phyloP scores from a whole-genome alignment of 441 rosid genomes.

The Populus tomentosa region DNA sequence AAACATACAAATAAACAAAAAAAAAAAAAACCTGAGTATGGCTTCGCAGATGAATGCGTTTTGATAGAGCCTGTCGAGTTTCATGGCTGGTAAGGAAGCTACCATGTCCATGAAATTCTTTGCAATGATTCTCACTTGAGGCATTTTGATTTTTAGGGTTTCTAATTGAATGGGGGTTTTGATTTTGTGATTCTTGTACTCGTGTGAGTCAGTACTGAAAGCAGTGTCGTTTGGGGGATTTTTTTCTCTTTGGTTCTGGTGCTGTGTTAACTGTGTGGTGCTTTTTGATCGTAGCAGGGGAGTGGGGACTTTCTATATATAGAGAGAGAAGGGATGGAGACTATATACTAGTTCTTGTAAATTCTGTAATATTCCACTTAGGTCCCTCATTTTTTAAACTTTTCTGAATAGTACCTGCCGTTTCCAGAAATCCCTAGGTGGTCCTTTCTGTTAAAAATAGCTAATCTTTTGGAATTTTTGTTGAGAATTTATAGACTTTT shows the following conservation, averaged over 20 bases:
- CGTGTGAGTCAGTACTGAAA: not conserved
- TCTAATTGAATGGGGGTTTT: not conserved
- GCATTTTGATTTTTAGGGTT: slow-evolving; percentile 42
- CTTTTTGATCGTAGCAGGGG: not conserved
- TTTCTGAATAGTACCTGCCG: not conserved
- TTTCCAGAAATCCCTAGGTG: not conserved
- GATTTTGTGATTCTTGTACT: not conserved
- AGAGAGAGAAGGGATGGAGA: too few relatives aligned
- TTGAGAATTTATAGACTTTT: not conserved
- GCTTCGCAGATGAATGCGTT: slow-evolving; percentile 93
- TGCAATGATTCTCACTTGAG: slow-evolving; percentile 81
- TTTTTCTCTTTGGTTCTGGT: not conserved
- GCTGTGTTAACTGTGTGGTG: not conserved
- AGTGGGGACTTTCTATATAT: not conserved
- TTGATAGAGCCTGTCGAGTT: slow-evolving; percentile 75
- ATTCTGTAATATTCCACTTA: not conserved
- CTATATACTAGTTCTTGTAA: not conserved
- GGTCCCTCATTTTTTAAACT: not conserved
- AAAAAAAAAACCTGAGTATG: slow-evolving; percentile 63
- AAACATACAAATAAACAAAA: not conserved
- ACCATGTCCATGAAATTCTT: slow-evolving; percentile 99
- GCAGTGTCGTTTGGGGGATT: not conserved
- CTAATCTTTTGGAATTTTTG: not conserved
- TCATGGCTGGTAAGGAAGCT: slow-evolving; percentile 77
- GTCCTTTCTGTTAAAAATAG: not conserved